These are phyloP conservation scores for Triadica sebifera DNA, from an alignment of 345 rosid species.

Conservation along the genomic window DNA sequence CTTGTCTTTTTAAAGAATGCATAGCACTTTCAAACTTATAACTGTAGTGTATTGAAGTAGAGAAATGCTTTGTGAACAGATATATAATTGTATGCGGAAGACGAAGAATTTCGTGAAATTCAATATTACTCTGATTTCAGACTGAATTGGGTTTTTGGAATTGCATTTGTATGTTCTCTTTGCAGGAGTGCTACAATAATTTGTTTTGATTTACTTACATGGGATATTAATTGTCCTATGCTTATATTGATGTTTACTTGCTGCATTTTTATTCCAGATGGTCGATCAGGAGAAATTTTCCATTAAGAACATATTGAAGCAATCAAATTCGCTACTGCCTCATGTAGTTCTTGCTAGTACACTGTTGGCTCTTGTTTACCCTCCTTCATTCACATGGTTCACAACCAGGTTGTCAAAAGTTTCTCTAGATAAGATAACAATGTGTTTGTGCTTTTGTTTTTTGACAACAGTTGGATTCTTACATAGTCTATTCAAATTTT, in stretches of 20 bases:
- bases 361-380: constrained; percentile 77
- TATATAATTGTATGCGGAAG: not conserved
- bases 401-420: constrained; percentile 58
- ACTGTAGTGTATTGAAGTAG: not conserved
- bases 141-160: not conserved
- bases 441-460: not conserved
- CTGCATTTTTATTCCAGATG: constrained; percentile 33
- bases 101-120: not conserved
- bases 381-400: constrained; percentile 96
- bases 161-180: not conserved
- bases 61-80: not conserved
- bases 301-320: constrained; percentile 56
- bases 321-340: constrained; percentile 76
- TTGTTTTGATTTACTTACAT: not conserved
- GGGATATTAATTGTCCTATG: not conserved
- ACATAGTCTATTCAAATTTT: not conserved
- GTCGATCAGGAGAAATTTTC: constrained; percentile 34
- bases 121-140: not conserved
- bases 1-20: not conserved
- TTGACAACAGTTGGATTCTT: not conserved
- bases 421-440: not conserved
- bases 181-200: not conserved
- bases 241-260: not conserved
- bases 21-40: not conserved
- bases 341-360: constrained; percentile 87